Percentiles rank a stretch among this genome's conserved stretches.
Evolutionary conservation across 129 eudicot species (phyloP).

Genomic region (Gnaphalium uliginosum): DNA sequence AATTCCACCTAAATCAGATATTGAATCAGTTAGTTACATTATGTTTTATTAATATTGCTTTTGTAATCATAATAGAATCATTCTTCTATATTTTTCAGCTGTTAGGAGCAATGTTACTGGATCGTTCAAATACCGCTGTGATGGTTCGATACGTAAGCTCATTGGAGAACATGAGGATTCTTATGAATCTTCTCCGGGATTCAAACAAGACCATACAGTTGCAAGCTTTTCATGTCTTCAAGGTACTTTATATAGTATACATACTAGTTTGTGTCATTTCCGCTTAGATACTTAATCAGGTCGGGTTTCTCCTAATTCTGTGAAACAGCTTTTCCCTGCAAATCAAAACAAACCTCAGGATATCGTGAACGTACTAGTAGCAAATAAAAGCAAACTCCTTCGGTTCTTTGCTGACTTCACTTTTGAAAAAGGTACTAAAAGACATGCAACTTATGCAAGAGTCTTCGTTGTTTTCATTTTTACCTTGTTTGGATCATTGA

Average conservation of each 20-base stretch:
- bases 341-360: conserved; percentile 63
- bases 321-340: conserved; percentile 52
- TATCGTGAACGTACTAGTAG: conserved; percentile 52
- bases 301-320: not conserved
- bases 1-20: not conserved
- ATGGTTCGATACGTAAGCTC: conserved; percentile 88
- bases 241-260: conserved; percentile 28
- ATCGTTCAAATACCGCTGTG: conserved; percentile 72
- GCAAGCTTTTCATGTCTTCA: conserved; percentile 68
- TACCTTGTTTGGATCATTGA: not conserved
- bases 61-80: not conserved
- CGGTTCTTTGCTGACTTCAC: conserved; percentile 49
- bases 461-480: not conserved
- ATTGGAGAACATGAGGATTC: conserved; percentile 86
- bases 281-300: not conserved
- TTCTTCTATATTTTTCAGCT: conserved; percentile 44
- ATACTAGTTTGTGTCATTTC: not conserved
- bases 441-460: not conserved
- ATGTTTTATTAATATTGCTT: not conserved
- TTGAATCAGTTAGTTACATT: not conserved
- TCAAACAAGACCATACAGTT: conserved; percentile 59
- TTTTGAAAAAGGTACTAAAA: conserved; percentile 50
- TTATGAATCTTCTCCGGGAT: conserved; percentile 92
- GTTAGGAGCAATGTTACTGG: conserved; percentile 81
- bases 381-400: conserved; percentile 60